Evolutionary conservation across 2,329 filamentous ascomycete genomes (phyloP).

Genomic region (Polychaeton citri): DNA sequence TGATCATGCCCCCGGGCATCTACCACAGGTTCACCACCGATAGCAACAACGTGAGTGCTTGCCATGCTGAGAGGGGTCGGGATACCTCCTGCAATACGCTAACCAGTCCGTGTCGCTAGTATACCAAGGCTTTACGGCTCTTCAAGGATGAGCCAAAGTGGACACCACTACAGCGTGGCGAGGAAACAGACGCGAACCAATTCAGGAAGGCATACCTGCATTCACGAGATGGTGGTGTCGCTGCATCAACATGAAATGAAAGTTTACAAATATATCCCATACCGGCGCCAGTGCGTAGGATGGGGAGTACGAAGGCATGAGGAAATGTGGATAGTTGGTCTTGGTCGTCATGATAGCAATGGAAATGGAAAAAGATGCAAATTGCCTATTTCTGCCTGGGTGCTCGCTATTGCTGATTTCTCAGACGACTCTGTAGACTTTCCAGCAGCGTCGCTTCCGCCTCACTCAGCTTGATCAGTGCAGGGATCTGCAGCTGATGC

Average conservation of each 20-base stretch:
- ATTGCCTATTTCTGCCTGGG: too few species aligned
- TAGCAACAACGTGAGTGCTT: constrained; percentile 62
- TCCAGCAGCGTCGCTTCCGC: constrained; percentile 25
- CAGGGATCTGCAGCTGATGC: constrained; percentile 21
- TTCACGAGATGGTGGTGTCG: constrained; percentile 9
- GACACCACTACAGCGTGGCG: constrained; percentile 76
- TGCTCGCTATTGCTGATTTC: too few species aligned
- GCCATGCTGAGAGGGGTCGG: too few species aligned
- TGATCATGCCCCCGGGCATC: constrained; percentile 87
- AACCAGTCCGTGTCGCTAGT: constrained; percentile 40
- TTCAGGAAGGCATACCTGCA: constrained; percentile 67
- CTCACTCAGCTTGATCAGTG: constrained; percentile 20
- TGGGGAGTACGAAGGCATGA: too few species aligned
- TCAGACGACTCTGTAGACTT: constrained; percentile 20
- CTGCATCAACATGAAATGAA: neutral
- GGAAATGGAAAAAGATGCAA: too few species aligned
- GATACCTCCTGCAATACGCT: neutral
- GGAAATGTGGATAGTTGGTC: too few species aligned
- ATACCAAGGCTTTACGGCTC: constrained; percentile 86
- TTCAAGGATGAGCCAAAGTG: constrained; percentile 99
- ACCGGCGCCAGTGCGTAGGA: too few species aligned
- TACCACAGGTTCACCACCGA: constrained; percentile 97
- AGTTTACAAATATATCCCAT: too few species aligned
- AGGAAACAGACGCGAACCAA: constrained; percentile 64
- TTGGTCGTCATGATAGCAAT: too few species aligned